These are phyloP conservation scores for Penicillium sp. DNA, from an alignment of 2,329 filamentous ascomycete genomes.

Conservation along the genomic window DNA sequence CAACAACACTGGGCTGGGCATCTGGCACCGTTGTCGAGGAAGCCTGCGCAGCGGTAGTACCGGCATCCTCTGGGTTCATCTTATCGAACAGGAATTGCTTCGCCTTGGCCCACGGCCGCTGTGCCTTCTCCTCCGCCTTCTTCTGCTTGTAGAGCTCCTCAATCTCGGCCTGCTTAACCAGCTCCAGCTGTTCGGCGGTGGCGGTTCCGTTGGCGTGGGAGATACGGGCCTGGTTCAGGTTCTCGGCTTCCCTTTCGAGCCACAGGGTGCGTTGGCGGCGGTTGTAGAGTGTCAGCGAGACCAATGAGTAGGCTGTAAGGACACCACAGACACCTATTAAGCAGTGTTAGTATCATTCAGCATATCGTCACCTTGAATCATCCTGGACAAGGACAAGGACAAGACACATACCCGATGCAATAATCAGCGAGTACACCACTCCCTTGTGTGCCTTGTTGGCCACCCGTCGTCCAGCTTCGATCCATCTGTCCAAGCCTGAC, in stretches of 20 bases:
- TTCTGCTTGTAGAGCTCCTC: slow-evolving; percentile 40
- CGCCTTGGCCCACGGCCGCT: slow-evolving; percentile 36
- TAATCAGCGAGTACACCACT: slow-evolving; percentile 57
- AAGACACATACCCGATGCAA: slow-evolving; percentile 51
- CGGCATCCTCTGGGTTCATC: slow-evolving; percentile 34
- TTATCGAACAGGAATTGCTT: slow-evolving; percentile 39
- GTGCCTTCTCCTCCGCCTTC: slow-evolving; percentile 37
- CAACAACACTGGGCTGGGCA: slow-evolving; percentile 27
- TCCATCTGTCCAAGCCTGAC: slow-evolving; percentile 51
- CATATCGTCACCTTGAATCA: background rate
- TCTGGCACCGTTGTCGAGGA: slow-evolving; percentile 6
- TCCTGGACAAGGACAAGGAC: background rate
- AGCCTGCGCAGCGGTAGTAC: slow-evolving; percentile 4
- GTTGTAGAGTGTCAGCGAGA: slow-evolving; percentile 64
- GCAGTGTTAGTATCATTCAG: background rate
- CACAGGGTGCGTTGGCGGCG: slow-evolving; percentile 59
- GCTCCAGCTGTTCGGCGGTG: slow-evolving; percentile 39
- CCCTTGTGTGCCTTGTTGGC: slow-evolving; percentile 59
- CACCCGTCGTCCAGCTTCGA: slow-evolving; percentile 50
- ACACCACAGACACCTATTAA: slow-evolving; percentile 53
- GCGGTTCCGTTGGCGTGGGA: slow-evolving; percentile 41
- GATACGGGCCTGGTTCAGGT: slow-evolving; percentile 39
- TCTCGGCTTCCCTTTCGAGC: slow-evolving; percentile 48
- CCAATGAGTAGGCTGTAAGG: slow-evolving; percentile 59
- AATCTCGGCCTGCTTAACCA: slow-evolving; percentile 44